Evolutionary conservation across 768 basidiomycete genomes (phyloP), one percentile per base, ranked within the genome.

Genomic region (Lactifluus hygrophoroides): DNA sequence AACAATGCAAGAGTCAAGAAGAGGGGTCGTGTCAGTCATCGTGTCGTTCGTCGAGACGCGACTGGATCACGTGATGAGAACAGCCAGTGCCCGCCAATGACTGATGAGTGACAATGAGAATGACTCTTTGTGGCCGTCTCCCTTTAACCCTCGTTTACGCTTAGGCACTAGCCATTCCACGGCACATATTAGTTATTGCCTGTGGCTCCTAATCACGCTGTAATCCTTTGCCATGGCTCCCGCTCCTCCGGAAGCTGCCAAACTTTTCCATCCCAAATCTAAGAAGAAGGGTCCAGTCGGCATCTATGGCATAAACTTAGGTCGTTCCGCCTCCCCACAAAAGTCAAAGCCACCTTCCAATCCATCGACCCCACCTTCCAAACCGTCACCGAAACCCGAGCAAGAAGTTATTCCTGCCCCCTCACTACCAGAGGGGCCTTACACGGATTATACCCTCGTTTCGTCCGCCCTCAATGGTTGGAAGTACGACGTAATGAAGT

Each of bases 401-500:
- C 21, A 48, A 21, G 52, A 58, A 30, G 14, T 45, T 17, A 19
- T 25, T 21, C n/a, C 30, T 3, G 27, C 51, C 11, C 69, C 64
- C 13, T 53, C 60, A 58, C 78, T 85, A 42, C 87, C 86, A 37
- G 82, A 85, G 40, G 82, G 82, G 61, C 77, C 82, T 0, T 91
- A 74, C 73, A 78, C 81, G 62, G 90, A 92, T 69, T 93, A 82
- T 74, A 80, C 79, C 67, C 80, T 93, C 66, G 80, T 90, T 70
- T 88, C 88, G 7, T 86, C 86, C 28, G 80, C 83, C 16, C 80
- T 86, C 68, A 88, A 88, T 68, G 88, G 86, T 27, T 92, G 90
- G 89, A 90, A 88, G 68, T 90, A 91, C 77, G 88, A 93, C 72
- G 82, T 94, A 58, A 90, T 94, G 87, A 91, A 91, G 71, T 91